Evolutionary conservation across 768 basidiomycete species (phyloP).

Genomic region (Kwoniella sp.): DNA sequence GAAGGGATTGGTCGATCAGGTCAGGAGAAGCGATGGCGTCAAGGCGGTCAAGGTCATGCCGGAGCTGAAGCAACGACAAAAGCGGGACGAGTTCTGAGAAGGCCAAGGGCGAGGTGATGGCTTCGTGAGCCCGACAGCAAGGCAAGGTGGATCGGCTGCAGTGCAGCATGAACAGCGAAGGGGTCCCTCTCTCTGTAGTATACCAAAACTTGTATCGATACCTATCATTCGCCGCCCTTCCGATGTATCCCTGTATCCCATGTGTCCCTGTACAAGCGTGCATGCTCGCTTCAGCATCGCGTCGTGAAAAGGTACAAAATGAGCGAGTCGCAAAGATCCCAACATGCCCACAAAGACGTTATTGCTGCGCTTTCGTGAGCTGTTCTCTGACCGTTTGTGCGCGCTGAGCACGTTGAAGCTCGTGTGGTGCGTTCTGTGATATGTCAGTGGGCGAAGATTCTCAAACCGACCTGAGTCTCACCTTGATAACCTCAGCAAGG

Average conservation of each 20-base stretch:
- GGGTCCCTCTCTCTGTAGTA: no score
- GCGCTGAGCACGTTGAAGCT: slow-evolving; percentile 33
- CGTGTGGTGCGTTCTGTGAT: slow-evolving; percentile 29
- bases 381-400: slow-evolving; percentile 40
- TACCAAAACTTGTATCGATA: no score
- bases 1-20: neutral
- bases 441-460: neutral
- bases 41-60: slow-evolving; percentile 29
- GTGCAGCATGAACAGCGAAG: no score
- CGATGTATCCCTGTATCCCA: no score
- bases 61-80: slow-evolving; percentile 35
- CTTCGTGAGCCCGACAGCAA: no score
- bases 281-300: no score
- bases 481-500: slow-evolving; percentile 26
- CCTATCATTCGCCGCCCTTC: no score
- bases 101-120: no score
- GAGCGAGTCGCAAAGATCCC: neutral
- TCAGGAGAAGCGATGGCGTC: slow-evolving; percentile 28
- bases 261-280: no score
- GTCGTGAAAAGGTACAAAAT: no score
- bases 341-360: neutral
- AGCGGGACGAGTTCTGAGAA: slow-evolving; percentile 27
- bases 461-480: slow-evolving; percentile 5
- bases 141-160: no score
- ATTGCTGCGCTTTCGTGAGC: slow-evolving; percentile 25